Evolutionary conservation across 2,329 filamentous ascomycete genomes (phyloP).

Genomic region (Zasmidium cellare): DNA sequence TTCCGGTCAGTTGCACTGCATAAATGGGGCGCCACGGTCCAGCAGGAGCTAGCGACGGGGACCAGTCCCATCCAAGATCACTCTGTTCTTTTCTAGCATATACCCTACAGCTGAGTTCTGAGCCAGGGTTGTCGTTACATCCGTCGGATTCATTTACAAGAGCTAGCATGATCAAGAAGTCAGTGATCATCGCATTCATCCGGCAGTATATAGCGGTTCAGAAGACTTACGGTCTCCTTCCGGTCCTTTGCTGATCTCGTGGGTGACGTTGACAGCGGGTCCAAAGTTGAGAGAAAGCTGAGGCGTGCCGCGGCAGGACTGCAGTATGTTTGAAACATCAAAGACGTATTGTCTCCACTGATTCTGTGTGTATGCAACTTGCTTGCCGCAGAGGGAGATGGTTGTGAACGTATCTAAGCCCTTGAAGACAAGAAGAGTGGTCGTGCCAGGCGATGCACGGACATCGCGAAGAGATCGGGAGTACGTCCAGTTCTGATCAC

Average conservation of each 20-base stretch:
- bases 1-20: slow-evolving; percentile 51
- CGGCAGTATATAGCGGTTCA: too few relatives aligned
- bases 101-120: not conserved
- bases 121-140: not conserved
- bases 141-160: not conserved
- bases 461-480: not conserved
- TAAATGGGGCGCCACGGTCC: slow-evolving; percentile 57
- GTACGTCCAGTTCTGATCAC: slow-evolving; percentile 7
- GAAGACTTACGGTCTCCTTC: slow-evolving; percentile 59
- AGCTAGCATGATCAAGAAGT: not conserved
- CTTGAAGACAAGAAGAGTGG: slow-evolving; percentile 59
- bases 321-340: slow-evolving; percentile 51
- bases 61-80: slow-evolving; percentile 59
- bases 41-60: not conserved
- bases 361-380: slow-evolving; percentile 58
- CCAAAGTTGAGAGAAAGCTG: slow-evolving; percentile 55
- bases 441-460: not conserved
- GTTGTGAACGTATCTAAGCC: slow-evolving; percentile 61
- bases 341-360: slow-evolving; percentile 63
- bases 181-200: too few relatives aligned
- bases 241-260: slow-evolving; percentile 51
- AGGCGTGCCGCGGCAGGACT: slow-evolving; percentile 36
- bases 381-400: slow-evolving; percentile 54
- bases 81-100: not conserved
- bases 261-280: slow-evolving; percentile 54